Conservation (phyloP, 202 grass and related monocot genomes). For the Schoenoplectus triqueter region DNA sequence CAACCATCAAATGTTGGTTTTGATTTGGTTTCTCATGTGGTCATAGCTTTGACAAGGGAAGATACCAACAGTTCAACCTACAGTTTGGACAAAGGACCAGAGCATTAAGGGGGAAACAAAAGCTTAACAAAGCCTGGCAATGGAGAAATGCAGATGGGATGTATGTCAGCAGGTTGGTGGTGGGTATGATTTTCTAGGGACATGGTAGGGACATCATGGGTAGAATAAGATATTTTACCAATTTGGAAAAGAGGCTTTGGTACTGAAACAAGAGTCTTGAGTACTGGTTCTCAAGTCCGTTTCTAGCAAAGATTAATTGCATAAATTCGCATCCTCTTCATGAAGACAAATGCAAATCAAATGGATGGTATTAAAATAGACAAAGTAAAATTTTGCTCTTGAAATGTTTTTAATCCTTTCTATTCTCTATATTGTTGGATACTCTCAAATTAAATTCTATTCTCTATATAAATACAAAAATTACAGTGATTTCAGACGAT, state of each 20-base stretch:
- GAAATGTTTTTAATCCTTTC: no score
- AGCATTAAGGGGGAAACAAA: conserved; percentile 21
- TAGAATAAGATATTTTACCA: conserved; percentile 39
- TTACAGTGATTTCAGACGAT: no score
- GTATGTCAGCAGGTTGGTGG: conserved; percentile 35
- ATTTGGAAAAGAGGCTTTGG: background rate
- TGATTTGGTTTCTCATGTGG: conserved; percentile 38
- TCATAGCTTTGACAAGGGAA: conserved; percentile 23
- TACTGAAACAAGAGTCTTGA: background rate
- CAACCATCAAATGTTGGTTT: conserved; percentile 9
- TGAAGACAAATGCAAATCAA: no score
- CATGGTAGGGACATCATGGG: conserved; percentile 28
- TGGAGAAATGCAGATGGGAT: conserved; percentile 35
- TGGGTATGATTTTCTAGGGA: conserved; percentile 35
- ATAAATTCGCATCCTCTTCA: no score
- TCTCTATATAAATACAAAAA: no score
- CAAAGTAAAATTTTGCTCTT: no score
- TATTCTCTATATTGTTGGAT: no score
- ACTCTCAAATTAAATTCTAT: no score
- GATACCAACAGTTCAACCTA: conserved; percentile 39
- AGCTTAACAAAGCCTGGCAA: conserved; percentile 35
- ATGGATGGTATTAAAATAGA: no score
- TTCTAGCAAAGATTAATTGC: no score
- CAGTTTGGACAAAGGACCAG: conserved; percentile 34
- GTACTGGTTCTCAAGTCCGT: no score